Evolutionary conservation across 2,329 filamentous ascomycete genomes (phyloP).

Genomic region (Dothideomycetes sp.): DNA sequence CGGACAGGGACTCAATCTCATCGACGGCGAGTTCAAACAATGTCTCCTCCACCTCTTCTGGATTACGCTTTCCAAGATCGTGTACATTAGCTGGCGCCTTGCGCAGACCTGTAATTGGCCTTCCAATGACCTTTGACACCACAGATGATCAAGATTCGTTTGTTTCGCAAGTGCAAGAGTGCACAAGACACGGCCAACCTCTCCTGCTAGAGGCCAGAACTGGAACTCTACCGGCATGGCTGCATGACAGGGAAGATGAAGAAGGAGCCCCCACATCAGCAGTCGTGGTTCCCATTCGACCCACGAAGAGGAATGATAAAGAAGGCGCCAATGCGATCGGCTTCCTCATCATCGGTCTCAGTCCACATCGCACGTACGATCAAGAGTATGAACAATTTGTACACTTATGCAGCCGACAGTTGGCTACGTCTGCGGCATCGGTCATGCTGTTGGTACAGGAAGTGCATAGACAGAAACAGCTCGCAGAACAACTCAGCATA

Average conservation of each 20-base stretch:
- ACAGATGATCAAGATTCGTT: too few relatives aligned
- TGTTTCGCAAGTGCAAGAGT: too few relatives aligned
- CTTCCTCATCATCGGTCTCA: slow-evolving; percentile 23
- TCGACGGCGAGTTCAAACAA: too few relatives aligned
- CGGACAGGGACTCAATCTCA: slow-evolving; percentile 3
- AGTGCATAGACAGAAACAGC: slow-evolving; percentile 15
- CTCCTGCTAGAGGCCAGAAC: too few relatives aligned
- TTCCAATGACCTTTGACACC: too few relatives aligned
- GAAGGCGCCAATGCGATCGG: slow-evolving; percentile 18
- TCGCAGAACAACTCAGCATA: slow-evolving; percentile 7
- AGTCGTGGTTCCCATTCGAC: slow-evolving; percentile 22
- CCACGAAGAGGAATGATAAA: slow-evolving; percentile 14
- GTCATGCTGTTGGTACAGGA: slow-evolving; percentile 22
- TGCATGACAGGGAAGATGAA: too few relatives aligned
- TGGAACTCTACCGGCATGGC: too few relatives aligned
- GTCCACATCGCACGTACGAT: slow-evolving; percentile 23
- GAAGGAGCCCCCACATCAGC: slow-evolving; percentile 19
- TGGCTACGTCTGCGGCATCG: slow-evolving; percentile 23
- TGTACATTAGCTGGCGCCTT: too few relatives aligned
- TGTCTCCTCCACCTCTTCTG: too few relatives aligned
- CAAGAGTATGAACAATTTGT: slow-evolving; percentile 22
- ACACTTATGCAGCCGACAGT: slow-evolving; percentile 17
- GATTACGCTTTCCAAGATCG: too few relatives aligned
- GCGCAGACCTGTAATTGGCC: too few relatives aligned
- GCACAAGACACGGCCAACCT: too few relatives aligned